phyloP scores from a whole-genome alignment of 2,329 filamentous ascomycete genomes.

The Dothideomycetidae sp. region DNA sequence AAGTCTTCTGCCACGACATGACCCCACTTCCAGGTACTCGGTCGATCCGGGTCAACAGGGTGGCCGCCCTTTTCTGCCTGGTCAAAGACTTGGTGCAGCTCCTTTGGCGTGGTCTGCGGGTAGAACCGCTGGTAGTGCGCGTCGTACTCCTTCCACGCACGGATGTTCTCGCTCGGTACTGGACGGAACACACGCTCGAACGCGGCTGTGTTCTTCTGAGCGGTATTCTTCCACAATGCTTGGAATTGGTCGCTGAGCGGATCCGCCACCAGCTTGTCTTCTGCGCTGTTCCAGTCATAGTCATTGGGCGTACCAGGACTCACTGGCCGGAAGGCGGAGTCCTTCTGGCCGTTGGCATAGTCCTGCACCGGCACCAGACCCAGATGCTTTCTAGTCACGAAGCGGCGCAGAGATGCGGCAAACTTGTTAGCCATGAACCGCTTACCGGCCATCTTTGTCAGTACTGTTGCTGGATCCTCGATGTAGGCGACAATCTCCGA shows the following conservation, averaged over 20 bases:
- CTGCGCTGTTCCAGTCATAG: conserved; percentile 34
- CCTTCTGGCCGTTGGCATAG: conserved; percentile 40
- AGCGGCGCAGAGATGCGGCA: conserved; percentile 65
- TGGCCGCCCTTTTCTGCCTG: conserved; percentile 3
- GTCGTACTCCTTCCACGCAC: conserved; percentile 60
- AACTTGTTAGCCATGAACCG: conserved; percentile 60
- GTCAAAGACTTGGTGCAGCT: conserved; percentile 27
- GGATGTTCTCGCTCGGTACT: conserved; percentile 54
- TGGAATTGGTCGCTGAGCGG: conserved; percentile 56
- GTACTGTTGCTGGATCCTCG: conserved; percentile 57
- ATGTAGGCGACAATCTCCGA: conserved; percentile 84
- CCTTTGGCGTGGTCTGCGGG: conserved; percentile 28
- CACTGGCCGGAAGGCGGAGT: conserved; percentile 44
- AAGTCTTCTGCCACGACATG: conserved; percentile 57
- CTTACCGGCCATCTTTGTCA: conserved; percentile 58
- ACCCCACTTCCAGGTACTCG: conserved; percentile 60
- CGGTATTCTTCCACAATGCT: conserved; percentile 57
- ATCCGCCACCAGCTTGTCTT: conserved; percentile 51
- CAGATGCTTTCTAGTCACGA: conserved; percentile 84
- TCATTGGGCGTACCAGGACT: conserved; percentile 37
- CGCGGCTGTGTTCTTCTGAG: conserved; percentile 62
- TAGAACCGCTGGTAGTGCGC: conserved; percentile 56
- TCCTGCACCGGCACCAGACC: conserved; percentile 66
- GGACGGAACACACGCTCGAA: conserved; percentile 72
- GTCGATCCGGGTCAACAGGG: conserved; percentile 21